phyloP scores from a whole-genome alignment of 2,329 filamentous ascomycete species.

The Ophiocordyceps camponoti-rufipedis region DNA sequence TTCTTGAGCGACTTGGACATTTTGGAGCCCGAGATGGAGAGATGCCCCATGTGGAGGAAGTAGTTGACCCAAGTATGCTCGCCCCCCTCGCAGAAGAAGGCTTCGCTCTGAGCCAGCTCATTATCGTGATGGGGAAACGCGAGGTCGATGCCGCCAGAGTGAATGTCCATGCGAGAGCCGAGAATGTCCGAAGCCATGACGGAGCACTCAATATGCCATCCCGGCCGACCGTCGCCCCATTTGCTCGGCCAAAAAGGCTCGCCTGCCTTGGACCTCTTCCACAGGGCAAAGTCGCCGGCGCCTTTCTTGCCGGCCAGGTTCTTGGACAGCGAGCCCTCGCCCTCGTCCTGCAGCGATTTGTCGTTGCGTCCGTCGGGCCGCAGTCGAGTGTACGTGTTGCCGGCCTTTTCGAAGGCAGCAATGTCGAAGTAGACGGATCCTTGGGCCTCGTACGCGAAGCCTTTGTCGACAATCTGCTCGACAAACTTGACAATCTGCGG shows the following conservation, averaged over 20 bases:
- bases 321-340: conserved; percentile 64
- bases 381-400: conserved; percentile 71
- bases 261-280: conserved; percentile 83
- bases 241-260: conserved; percentile 80
- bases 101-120: conserved; percentile 76
- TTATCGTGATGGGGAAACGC: conserved; percentile 89
- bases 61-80: conserved; percentile 80
- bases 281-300: conserved; percentile 74
- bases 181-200: conserved; percentile 89
- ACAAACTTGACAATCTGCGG: conserved; percentile 77
- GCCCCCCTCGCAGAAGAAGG: conserved; percentile 46
- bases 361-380: conserved; percentile 76
- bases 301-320: conserved; percentile 49
- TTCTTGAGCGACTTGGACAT: conserved; percentile 97
- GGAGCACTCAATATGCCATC: conserved; percentile 95
- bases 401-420: conserved; percentile 61
- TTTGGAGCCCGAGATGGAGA: conserved; percentile 71
- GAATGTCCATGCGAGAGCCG: conserved; percentile 73
- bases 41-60: conserved; percentile 87
- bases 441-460: conserved; percentile 66
- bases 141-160: conserved; percentile 82
- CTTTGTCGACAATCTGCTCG: conserved; percentile 63
- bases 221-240: conserved; percentile 77
- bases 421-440: conserved; percentile 95
- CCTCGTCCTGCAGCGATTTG: conserved; percentile 68